These are phyloP conservation scores for Microdochium nivale DNA, from an alignment of 2,329 filamentous ascomycete genomes.

Conservation along the genomic window DNA sequence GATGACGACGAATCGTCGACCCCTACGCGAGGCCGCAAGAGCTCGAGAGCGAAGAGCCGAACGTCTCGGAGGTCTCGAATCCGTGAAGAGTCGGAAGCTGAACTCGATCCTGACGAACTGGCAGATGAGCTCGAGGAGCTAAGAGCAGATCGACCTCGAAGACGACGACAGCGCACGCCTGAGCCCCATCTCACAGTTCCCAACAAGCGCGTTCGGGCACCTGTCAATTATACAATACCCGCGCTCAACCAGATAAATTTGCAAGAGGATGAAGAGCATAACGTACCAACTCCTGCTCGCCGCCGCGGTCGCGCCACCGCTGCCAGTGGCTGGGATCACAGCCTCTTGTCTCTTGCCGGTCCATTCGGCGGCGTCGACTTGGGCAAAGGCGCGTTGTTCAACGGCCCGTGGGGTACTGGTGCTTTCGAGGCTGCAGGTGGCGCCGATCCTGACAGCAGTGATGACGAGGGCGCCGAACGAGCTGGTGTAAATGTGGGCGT, in stretches of 20 bases:
- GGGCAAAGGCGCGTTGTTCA: conserved; percentile 62
- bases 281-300: conserved; percentile 60
- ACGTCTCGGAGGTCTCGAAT: conserved; percentile 39
- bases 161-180: conserved; percentile 45
- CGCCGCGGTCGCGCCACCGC: conserved; percentile 55
- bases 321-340: conserved; percentile 62
- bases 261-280: conserved; percentile 66
- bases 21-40: conserved; percentile 38
- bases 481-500: conserved; percentile 50
- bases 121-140: conserved; percentile 59
- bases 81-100: conserved; percentile 43
- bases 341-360: conserved; percentile 80
- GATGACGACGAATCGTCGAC: conserved; percentile 39
- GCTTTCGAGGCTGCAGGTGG: conserved; percentile 53
- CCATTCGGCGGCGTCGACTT: conserved; percentile 78
- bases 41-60: conserved; percentile 25
- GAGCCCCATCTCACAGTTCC: conserved; percentile 46
- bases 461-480: conserved; percentile 73
- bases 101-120: conserved; percentile 55
- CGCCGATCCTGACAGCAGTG: conserved; percentile 91
- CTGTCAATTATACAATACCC: conserved; percentile 80
- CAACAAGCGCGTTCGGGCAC: conserved; percentile 49
- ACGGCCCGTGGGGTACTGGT: conserved; percentile 64
- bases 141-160: conserved; percentile 41
- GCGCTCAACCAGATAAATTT: conserved; percentile 61